A percentile compares a stretch with the other conserved stretches of the same genome.
phyloP scores from a whole-genome alignment of 257 asterid genomes.

The Anisodus acutangulus region DNA sequence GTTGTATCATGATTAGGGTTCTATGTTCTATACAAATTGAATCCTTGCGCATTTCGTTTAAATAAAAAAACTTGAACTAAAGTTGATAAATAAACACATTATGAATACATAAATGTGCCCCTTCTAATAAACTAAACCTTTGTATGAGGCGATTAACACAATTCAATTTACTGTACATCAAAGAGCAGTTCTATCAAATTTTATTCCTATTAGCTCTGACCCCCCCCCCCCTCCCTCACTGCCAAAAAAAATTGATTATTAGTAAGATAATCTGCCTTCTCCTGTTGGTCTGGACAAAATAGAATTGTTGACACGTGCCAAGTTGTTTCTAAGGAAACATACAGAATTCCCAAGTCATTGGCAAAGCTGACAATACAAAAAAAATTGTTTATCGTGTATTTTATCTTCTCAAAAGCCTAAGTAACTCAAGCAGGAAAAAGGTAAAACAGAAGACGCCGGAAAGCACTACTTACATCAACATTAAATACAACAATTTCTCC shows the following conservation, averaged over 20 bases:
- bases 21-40: not conserved
- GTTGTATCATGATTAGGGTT: not conserved
- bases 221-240: too few relatives aligned
- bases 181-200: not conserved
- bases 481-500: constrained; percentile 99
- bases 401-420: not conserved
- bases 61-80: not conserved
- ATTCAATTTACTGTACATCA: not conserved
- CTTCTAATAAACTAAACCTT: not conserved
- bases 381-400: not conserved
- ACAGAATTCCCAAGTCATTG: not conserved
- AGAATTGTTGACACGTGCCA: not conserved
- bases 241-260: not conserved
- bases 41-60: not conserved
- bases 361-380: not conserved
- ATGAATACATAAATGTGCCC: not conserved
- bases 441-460: not conserved
- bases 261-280: not conserved
- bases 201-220: not conserved
- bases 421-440: not conserved
- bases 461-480: constrained; percentile 69
- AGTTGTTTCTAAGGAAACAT: not conserved
- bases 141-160: not conserved
- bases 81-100: not conserved
- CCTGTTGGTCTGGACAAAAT: not conserved